Conservation (phyloP, 2,329 filamentous ascomycete genomes). For the Xylaria multiplex region DNA sequence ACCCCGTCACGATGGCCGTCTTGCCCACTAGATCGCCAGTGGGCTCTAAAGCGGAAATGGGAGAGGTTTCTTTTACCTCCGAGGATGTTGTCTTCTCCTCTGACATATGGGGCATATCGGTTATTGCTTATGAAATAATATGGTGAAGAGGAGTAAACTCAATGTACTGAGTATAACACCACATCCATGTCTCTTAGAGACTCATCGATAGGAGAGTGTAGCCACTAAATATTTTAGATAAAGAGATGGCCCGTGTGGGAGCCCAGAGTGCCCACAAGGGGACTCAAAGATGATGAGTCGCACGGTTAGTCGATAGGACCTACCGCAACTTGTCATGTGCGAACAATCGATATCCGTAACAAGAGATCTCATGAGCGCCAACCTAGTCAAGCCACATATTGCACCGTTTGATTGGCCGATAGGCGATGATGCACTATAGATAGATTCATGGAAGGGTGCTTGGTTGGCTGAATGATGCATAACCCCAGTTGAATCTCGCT, state of each 20-base stretch:
- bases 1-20: slow-evolving; percentile 53
- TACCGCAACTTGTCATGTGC: slow-evolving; percentile 18
- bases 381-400: slow-evolving; percentile 2
- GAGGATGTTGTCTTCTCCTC: slow-evolving; percentile 9
- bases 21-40: slow-evolving; percentile 36
- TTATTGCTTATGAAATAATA: slow-evolving; percentile 6
- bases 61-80: background rate
- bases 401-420: slow-evolving; percentile 16
- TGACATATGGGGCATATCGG: background rate
- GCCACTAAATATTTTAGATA: background rate
- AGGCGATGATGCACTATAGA: slow-evolving; percentile 1
- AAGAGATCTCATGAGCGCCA: slow-evolving; percentile 1
- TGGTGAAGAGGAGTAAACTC: background rate
- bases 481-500: slow-evolving; percentile 21
- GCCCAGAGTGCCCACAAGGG: slow-evolving; percentile 5
- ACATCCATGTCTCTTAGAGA: background rate
- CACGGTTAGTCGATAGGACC: background rate
- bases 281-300: slow-evolving; percentile 6
- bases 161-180: slow-evolving; percentile 5
- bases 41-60: background rate
- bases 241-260: background rate
- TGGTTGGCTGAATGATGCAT: slow-evolving; percentile 14
- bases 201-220: background rate
- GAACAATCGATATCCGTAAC: slow-evolving; percentile 3
- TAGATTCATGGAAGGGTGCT: background rate